Conservation (phyloP, 495 filamentous ascomycete species). For the Penicillium maclennaniae region DNA sequence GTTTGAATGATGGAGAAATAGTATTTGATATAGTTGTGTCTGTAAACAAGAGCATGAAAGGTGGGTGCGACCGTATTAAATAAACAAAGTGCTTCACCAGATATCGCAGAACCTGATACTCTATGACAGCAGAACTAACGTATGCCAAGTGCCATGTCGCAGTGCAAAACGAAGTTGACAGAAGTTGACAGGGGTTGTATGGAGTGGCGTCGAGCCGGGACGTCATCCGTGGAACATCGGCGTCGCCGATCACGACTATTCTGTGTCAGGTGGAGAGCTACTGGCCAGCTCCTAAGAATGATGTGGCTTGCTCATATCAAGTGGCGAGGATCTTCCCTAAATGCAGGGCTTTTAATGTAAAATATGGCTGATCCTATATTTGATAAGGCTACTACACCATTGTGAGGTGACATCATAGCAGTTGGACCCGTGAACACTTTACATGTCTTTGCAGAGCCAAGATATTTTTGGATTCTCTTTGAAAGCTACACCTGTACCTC, state of each 20-base stretch:
- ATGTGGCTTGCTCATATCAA: background rate
- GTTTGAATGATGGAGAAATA: background rate
- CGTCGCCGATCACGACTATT: slow-evolving; percentile 21
- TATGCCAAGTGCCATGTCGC: slow-evolving; percentile 18
- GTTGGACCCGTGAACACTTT: background rate
- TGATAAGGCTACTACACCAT: background rate
- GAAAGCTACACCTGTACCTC: background rate
- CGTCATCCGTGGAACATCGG: slow-evolving; percentile 26
- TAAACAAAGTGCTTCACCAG: background rate
- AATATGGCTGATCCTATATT: background rate
- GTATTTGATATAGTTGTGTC: background rate
- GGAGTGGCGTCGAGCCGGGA: slow-evolving; percentile 11
- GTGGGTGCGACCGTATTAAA: background rate
- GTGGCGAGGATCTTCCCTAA: background rate
- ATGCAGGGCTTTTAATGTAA: background rate
- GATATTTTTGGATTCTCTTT: background rate
- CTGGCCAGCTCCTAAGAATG: background rate
- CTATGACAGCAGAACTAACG: slow-evolving; percentile 3
- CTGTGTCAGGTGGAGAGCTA: background rate
- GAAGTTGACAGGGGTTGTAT: slow-evolving; percentile 5
- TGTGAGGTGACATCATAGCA: background rate
- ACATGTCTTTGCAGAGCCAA: background rate
- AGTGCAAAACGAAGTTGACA: slow-evolving; percentile 5
- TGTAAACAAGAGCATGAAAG: background rate
- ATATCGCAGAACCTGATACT: background rate